phyloP scores from a whole-genome alignment of 2,329 filamentous ascomycete species.

The Pyrenophora tritici-repentis region DNA sequence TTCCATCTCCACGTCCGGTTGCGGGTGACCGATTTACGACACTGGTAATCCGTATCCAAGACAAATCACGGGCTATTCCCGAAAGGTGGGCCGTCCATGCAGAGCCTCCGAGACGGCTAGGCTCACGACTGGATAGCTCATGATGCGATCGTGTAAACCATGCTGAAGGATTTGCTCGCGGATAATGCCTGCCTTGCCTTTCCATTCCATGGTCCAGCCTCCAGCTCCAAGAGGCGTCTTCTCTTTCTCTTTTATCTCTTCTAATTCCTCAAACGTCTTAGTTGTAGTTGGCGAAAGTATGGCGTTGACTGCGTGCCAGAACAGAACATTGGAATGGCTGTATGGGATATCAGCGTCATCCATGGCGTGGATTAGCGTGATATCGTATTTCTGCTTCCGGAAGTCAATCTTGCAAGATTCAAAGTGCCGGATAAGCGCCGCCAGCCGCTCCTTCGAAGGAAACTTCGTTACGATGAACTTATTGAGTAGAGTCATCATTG shows the following conservation, averaged over 20 bases:
- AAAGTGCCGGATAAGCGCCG: slow-evolving; percentile 48
- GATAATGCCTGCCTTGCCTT: slow-evolving; percentile 55
- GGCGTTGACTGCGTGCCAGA: slow-evolving; percentile 62
- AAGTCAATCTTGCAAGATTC: slow-evolving; percentile 28
- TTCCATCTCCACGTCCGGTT: too few relatives aligned
- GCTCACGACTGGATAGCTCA: slow-evolving; percentile 61
- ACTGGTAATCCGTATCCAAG: too few relatives aligned
- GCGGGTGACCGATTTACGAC: too few relatives aligned
- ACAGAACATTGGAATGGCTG: slow-evolving; percentile 56
- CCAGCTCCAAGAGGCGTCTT: slow-evolving; percentile 54
- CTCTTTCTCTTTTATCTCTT: slow-evolving; percentile 49
- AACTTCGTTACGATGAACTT: slow-evolving; percentile 57
- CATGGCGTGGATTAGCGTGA: slow-evolving; percentile 58
- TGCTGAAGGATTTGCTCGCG: slow-evolving; percentile 61
- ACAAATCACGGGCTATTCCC: too few relatives aligned
- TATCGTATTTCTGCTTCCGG: slow-evolving; percentile 50
- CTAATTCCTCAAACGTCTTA: slow-evolving; percentile 54
- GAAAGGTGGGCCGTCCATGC: too few relatives aligned
- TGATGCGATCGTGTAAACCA: slow-evolving; percentile 63
- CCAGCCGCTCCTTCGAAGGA: slow-evolving; percentile 57
- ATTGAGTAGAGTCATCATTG: slow-evolving; percentile 50
- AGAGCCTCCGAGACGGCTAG: slow-evolving; percentile 55
- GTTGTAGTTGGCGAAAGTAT: slow-evolving; percentile 34
- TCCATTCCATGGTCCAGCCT: slow-evolving; percentile 57
- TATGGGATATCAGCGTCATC: slow-evolving; percentile 60